A percentile compares a stretch with the other conserved stretches of the same genome.
Evolutionary conservation across 495 filamentous ascomycete genomes (phyloP).

Genomic region (Saxophila tyrrhenica): DNA sequence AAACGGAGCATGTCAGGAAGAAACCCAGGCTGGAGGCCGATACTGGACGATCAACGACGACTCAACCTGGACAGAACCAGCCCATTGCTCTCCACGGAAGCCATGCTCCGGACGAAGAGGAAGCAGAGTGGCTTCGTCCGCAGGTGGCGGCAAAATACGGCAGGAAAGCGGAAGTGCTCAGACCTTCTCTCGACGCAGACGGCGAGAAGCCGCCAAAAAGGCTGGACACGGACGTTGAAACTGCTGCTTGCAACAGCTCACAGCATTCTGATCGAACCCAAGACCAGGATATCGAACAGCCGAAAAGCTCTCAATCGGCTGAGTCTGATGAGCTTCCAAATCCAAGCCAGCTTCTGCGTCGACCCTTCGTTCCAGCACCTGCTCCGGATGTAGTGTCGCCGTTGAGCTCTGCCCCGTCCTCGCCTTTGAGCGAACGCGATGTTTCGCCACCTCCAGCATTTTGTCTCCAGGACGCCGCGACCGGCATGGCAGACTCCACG

Average conservation of each 20-base stretch:
- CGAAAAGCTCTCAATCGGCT: background rate
- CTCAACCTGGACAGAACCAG: background rate
- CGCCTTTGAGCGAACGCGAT: slow-evolving; percentile 12
- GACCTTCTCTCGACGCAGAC: background rate
- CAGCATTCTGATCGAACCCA: too few species aligned
- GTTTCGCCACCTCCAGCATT: slow-evolving; percentile 1
- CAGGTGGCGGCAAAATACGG: slow-evolving; percentile 1
- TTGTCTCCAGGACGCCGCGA: background rate
- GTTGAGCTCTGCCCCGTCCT: background rate
- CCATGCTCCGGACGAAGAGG: background rate
- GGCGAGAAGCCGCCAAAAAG: too few species aligned
- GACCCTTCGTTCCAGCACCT: background rate
- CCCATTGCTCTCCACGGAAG: background rate
- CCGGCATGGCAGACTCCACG: too few species aligned
- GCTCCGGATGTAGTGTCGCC: background rate
- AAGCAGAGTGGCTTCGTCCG: slow-evolving; percentile 3
- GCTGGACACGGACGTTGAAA: too few species aligned
- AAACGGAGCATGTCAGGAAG: slow-evolving; percentile 5
- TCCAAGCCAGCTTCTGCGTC: background rate
- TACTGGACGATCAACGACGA: background rate
- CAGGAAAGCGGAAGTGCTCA: background rate
- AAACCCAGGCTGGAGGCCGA: slow-evolving; percentile 2
- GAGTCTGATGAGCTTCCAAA: background rate
- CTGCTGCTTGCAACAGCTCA: too few species aligned
- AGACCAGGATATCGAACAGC: background rate